These are phyloP conservation scores for Penicillium turbatum DNA, from an alignment of 495 filamentous ascomycete genomes.

Conservation along the genomic window DNA sequence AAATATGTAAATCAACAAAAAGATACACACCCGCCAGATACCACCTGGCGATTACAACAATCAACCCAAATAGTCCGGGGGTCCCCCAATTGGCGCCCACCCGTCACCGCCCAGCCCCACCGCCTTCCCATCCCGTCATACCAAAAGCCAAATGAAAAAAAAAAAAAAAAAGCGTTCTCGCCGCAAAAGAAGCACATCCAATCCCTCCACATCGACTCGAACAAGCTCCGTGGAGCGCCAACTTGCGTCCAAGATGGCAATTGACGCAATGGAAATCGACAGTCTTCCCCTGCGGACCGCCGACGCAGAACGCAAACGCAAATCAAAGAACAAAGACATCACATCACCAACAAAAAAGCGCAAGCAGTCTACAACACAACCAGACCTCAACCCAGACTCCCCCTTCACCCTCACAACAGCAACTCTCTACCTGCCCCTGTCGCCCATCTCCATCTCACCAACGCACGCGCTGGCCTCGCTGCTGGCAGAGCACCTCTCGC, in stretches of 20 bases:
- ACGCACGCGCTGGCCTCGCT: conserved; percentile 59
- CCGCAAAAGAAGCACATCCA: conserved; percentile 13
- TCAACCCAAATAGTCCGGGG: conserved; percentile 9
- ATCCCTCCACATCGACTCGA: conserved; percentile 13
- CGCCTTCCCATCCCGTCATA: conserved; percentile 29
- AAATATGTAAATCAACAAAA: background rate
- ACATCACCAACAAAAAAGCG: conserved; percentile 49
- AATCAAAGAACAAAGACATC: conserved; percentile 45
- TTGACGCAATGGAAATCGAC: conserved; percentile 45
- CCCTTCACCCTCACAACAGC: conserved; percentile 59
- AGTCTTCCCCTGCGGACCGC: conserved; percentile 15
- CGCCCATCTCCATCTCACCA: conserved; percentile 63
- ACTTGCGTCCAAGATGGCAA: conserved; percentile 35
- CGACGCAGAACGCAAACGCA: conserved; percentile 45
- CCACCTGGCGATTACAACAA: background rate
- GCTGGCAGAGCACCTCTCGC: conserved; percentile 70
- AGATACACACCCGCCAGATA: background rate
- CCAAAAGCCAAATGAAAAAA: conserved; percentile 28
- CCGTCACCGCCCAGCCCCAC: conserved; percentile 31
- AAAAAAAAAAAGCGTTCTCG: conserved; percentile 40
- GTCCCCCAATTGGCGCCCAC: conserved; percentile 4
- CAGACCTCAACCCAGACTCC: conserved; percentile 27
- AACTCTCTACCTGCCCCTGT: conserved; percentile 66
- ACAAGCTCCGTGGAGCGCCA: conserved; percentile 20
- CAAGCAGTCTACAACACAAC: conserved; percentile 24